Evolutionary conservation across 495 filamentous ascomycete genomes (phyloP).

Genomic region (Mycothermus thermophilus): DNA sequence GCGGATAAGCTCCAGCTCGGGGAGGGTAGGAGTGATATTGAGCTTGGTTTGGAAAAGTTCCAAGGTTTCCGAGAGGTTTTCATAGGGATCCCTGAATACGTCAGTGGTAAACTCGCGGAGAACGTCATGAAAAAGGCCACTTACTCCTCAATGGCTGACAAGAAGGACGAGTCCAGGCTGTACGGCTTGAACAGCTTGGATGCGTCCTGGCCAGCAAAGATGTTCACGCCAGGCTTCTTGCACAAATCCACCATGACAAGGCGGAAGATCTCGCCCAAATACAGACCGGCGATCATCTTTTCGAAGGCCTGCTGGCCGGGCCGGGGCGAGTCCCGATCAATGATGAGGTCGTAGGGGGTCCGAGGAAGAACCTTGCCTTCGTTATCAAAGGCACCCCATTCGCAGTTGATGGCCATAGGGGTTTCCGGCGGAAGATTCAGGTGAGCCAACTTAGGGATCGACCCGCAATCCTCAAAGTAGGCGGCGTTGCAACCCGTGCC

Average conservation of each 20-base stretch:
- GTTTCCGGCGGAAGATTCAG: conserved; percentile 80
- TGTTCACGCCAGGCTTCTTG: conserved; percentile 56
- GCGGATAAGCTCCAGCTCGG: conserved; percentile 75
- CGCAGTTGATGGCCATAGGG: conserved; percentile 97
- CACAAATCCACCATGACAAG: conserved; percentile 76
- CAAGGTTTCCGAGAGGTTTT: conserved; percentile 76
- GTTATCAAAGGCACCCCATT: conserved; percentile 98
- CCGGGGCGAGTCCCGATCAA: conserved; percentile 86
- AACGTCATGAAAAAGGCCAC: conserved; percentile 3
- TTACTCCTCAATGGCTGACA: conserved; percentile 85
- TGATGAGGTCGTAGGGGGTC: conserved; percentile 69
- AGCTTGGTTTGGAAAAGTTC: conserved; percentile 68
- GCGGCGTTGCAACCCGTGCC: conserved; percentile 97
- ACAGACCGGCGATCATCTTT: conserved; percentile 95
- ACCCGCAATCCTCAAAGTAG: conserved; percentile 89
- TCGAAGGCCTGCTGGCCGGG: conserved; percentile 94
- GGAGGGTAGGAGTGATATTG: conserved; percentile 46
- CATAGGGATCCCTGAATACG: conserved; percentile 60
- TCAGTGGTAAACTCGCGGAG: neutral
- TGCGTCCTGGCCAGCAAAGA: conserved; percentile 77
- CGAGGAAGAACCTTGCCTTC: conserved; percentile 84
- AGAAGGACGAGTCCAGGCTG: conserved; percentile 79
- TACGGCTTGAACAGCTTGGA: conserved; percentile 67
- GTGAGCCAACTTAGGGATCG: conserved; percentile 86
- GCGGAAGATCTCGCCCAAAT: conserved; percentile 91